These are phyloP conservation scores for Phytophthora sojae DNA, from an alignment of 352 stramenopile species.

Conservation along the genomic window DNA sequence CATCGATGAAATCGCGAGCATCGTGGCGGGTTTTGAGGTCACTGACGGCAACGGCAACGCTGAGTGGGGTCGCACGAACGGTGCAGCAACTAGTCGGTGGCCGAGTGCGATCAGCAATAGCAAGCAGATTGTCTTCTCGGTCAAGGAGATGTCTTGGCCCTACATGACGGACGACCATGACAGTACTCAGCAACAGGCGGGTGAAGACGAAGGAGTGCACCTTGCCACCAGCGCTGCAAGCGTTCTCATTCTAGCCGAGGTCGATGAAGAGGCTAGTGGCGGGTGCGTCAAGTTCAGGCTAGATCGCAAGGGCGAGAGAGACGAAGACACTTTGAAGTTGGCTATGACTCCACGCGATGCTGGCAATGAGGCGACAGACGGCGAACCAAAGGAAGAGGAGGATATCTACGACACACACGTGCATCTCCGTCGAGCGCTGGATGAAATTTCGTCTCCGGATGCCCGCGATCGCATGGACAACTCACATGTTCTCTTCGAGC, in stretches of 20 bases:
- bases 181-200: constrained; percentile 26
- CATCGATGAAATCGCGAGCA: constrained; percentile 70
- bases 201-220: constrained; percentile 27
- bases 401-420: constrained; percentile 73
- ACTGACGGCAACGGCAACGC: constrained; percentile 34
- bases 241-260: constrained; percentile 73
- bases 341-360: constrained; percentile 2
- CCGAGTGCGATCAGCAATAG: constrained; percentile 45
- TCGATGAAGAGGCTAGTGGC: constrained; percentile 67
- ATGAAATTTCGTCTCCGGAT: constrained; percentile 71
- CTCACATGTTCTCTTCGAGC: constrained; percentile 86
- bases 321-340: constrained; percentile 5
- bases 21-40: constrained; percentile 74
- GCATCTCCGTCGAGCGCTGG: constrained; percentile 69
- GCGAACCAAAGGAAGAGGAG: constrained; percentile 31
- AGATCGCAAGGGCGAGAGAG: constrained; percentile 44
- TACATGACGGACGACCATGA: constrained; percentile 52
- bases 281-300: constrained; percentile 79
- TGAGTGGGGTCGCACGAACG: constrained; percentile 23
- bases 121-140: constrained; percentile 74
- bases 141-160: constrained; percentile 84
- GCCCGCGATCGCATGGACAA: constrained; percentile 79
- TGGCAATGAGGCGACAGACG: constrained; percentile 18
- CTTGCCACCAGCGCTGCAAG: constrained; percentile 47
- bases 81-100: constrained; percentile 29